phyloP scores from a whole-genome alignment of 129 eudicot species.

The Pulicaria dysenterica region DNA sequence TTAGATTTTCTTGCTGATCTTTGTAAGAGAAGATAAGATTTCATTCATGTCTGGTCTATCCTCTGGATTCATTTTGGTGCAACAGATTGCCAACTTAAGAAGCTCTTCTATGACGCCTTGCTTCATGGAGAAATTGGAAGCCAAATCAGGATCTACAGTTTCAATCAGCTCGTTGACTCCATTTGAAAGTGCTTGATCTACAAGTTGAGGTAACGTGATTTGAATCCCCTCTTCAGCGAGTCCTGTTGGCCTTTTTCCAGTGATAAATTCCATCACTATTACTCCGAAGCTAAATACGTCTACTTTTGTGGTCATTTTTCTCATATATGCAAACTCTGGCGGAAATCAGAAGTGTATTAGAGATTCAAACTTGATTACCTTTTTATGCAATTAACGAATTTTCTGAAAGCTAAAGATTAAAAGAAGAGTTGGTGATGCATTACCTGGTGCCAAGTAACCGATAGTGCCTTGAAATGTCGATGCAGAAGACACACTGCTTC shows the following conservation, averaged over 20 bases:
- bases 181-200: constrained; percentile 43
- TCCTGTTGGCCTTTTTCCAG: constrained; percentile 79
- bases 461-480: constrained; percentile 90
- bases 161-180: constrained; percentile 44
- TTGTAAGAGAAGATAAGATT: constrained; percentile 59
- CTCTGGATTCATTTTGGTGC: constrained; percentile 65
- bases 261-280: constrained; percentile 73
- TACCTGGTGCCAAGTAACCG: constrained; percentile 99
- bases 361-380: neutral
- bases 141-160: constrained; percentile 61
- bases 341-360: constrained; percentile 16
- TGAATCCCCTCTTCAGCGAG: constrained; percentile 54
- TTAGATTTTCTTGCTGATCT: constrained; percentile 48
- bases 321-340: constrained; percentile 86
- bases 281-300: constrained; percentile 93
- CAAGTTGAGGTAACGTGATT: constrained; percentile 62
- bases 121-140: constrained; percentile 41
- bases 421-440: neutral
- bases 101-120: constrained; percentile 50
- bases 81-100: constrained; percentile 67
- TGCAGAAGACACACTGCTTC: constrained; percentile 45
- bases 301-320: constrained; percentile 81
- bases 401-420: too few species aligned
- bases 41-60: constrained; percentile 75
- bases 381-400: too few species aligned